Percentiles rank a stretch among this genome's conserved stretches.
Evolutionary conservation across 2,329 filamentous ascomycete species (phyloP).

Genomic region (Phialophora expanda): DNA sequence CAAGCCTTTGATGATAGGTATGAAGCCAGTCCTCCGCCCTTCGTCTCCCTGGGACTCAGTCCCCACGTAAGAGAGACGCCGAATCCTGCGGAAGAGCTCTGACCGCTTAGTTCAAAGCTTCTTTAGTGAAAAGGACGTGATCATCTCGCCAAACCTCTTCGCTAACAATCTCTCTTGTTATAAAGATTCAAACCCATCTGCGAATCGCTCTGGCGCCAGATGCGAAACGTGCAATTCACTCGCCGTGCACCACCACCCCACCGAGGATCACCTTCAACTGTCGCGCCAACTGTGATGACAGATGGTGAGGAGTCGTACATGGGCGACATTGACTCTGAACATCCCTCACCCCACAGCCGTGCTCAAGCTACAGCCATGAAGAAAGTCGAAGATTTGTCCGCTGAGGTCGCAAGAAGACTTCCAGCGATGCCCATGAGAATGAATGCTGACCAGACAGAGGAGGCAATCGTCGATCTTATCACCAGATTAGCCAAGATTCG

Average conservation of each 20-base stretch:
- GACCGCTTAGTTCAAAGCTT: background rate
- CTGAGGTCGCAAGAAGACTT: slow-evolving; percentile 3
- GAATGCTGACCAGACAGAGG: slow-evolving; percentile 23
- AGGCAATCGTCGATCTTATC: slow-evolving; percentile 30
- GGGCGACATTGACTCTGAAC: slow-evolving; percentile 8
- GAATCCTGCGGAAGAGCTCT: background rate
- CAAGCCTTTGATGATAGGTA: slow-evolving; percentile 22
- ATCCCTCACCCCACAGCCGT: slow-evolving; percentile 1
- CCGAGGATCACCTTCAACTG: background rate
- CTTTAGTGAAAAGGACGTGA: background rate
- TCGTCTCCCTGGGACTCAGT: background rate
- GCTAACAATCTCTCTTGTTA: background rate
- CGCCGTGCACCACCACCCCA: background rate
- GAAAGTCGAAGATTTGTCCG: slow-evolving; percentile 10
- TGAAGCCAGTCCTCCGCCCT: background rate
- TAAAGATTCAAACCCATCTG: slow-evolving; percentile 32
- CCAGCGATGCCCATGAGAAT: slow-evolving; percentile 3
- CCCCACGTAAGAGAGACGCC: background rate
- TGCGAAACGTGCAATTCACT: slow-evolving; percentile 34
- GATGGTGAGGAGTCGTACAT: slow-evolving; percentile 16
- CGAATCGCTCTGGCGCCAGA: slow-evolving; percentile 30
- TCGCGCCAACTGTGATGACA: background rate
- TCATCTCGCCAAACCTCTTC: background rate
- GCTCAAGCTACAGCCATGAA: slow-evolving; percentile 5
- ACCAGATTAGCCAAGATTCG: slow-evolving; percentile 22